phyloP scores from a whole-genome alignment of 2,329 filamentous ascomycete genomes.

The Sordariomycetes sp. region DNA sequence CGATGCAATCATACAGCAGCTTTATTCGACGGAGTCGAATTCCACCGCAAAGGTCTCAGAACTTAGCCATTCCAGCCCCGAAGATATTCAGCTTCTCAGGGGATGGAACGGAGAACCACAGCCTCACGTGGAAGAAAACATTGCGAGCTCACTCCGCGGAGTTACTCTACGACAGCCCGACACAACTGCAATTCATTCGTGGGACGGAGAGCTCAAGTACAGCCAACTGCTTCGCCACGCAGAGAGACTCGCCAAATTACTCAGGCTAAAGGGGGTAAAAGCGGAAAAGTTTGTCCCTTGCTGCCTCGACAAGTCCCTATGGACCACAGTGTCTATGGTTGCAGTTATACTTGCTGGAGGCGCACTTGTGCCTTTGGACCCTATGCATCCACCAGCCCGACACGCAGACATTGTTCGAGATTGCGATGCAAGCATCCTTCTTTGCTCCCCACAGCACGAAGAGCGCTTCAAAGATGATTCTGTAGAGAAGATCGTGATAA shows the following conservation, averaged over 20 bases:
- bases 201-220: constrained; percentile 1
- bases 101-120: constrained; percentile 1
- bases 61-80: constrained; percentile 5
- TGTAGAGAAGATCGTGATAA: not conserved
- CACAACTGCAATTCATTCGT: constrained; percentile 12
- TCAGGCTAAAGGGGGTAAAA: constrained; percentile 18
- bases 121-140: not conserved
- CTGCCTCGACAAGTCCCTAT: constrained; percentile 14
- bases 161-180: not conserved
- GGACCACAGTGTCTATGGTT: constrained; percentile 3
- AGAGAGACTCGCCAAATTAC: not conserved
- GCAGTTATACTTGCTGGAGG: constrained; percentile 3
- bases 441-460: constrained; percentile 15
- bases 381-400: not conserved
- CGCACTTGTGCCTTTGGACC: constrained; percentile 1
- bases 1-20: constrained; percentile 8
- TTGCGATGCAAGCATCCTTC: constrained; percentile 19
- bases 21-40: constrained; percentile 5
- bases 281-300: constrained; percentile 31
- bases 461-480: not conserved
- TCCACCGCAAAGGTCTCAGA: constrained; percentile 6
- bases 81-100: constrained; percentile 2
- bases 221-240: not conserved
- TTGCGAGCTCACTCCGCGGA: not conserved
- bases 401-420: constrained; percentile 1